These are phyloP conservation scores for Calycina marina DNA, from an alignment of 2,329 filamentous ascomycete genomes.

Conservation along the genomic window DNA sequence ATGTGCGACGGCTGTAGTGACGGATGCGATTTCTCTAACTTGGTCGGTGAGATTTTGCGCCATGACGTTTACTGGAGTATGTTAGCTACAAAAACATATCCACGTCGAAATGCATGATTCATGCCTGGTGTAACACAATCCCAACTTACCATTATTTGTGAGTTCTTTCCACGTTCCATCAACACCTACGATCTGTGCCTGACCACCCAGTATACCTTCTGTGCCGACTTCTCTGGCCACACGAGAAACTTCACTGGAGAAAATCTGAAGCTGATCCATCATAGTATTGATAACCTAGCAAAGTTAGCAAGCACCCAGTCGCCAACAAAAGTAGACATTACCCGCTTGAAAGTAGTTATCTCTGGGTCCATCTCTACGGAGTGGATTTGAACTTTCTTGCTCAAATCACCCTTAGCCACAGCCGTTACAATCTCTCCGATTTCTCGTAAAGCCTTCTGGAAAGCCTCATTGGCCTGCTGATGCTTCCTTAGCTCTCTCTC, in stretches of 20 bases:
- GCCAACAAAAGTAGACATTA: no score
- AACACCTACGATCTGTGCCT: conserved; percentile 85
- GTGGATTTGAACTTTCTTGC: conserved; percentile 93
- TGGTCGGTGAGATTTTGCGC: conserved; percentile 70
- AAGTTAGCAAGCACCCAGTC: conserved; percentile 5
- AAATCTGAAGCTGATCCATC: conserved; percentile 96
- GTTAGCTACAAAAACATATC: no score
- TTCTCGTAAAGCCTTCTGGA: conserved; percentile 91
- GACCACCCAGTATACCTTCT: conserved; percentile 83
- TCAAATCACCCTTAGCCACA: conserved; percentile 86
- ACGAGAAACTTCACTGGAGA: conserved; percentile 89
- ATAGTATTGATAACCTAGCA: conserved; percentile 68
- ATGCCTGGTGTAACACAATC: not conserved
- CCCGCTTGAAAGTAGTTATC: conserved; percentile 94
- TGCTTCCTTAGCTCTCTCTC: conserved; percentile 94
- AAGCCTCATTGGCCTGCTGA: conserved; percentile 94
- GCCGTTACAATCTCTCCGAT: conserved; percentile 96
- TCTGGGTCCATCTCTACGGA: conserved; percentile 95
- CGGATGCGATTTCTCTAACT: conserved; percentile 73
- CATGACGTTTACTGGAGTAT: conserved; percentile 57
- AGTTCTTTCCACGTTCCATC: conserved; percentile 97
- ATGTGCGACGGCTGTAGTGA: conserved; percentile 71
- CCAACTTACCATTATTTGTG: conserved; percentile 60
- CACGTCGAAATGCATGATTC: no score
- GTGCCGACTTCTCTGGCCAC: conserved; percentile 93